Percentiles rank a stretch among this genome's conserved stretches.
phyloP scores from a whole-genome alignment of 179 eudicot species.

The Silene coronaria region DNA sequence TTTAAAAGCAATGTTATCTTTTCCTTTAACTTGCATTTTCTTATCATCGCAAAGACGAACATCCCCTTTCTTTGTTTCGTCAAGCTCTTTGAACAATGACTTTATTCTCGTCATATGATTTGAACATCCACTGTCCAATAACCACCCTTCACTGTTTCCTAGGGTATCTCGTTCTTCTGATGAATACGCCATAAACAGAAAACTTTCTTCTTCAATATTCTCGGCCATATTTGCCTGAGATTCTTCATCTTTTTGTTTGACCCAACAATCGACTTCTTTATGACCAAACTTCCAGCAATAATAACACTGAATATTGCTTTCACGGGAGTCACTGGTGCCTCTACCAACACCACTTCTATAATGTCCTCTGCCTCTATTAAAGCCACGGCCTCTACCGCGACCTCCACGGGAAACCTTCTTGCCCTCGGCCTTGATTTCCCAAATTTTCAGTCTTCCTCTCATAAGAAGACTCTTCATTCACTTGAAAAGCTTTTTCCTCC shows the following conservation, averaged over 20 bases:
- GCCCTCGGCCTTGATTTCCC: no score
- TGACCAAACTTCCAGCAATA: background rate
- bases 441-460: no score
- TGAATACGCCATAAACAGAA: slow-evolving; percentile 12
- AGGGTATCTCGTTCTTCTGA: background rate
- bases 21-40: slow-evolving; percentile 8
- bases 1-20: slow-evolving; percentile 10
- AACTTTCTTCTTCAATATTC: background rate
- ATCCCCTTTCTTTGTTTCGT: slow-evolving; percentile 4
- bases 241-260: background rate
- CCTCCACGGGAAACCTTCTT: background rate
- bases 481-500: no score
- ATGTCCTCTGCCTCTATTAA: background rate
- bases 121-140: slow-evolving; percentile 21
- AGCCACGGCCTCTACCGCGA: background rate
- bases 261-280: background rate
- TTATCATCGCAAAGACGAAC: background rate
- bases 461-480: no score
- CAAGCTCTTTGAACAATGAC: slow-evolving; percentile 14
- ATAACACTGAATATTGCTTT: background rate
- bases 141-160: background rate
- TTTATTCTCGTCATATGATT: slow-evolving; percentile 17
- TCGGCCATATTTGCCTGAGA: background rate
- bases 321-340: background rate
- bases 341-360: no score